Evolutionary conservation across 805 yeast genomes (phyloP), one percentile per base, ranked within the genome.

Genomic region (Lipomyces sp.): DNA sequence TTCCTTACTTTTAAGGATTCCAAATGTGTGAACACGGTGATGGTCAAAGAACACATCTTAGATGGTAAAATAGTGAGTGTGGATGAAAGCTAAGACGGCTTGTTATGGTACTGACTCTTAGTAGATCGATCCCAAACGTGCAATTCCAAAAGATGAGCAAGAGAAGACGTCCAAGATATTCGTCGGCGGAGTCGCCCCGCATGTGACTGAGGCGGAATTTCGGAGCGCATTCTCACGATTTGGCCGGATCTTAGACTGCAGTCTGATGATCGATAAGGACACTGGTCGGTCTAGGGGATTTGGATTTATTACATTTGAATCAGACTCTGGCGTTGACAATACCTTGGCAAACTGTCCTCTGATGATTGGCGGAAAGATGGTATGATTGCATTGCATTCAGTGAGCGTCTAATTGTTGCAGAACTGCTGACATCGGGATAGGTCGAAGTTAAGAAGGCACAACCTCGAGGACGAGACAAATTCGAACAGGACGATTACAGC

Each of bases 261-360:
- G 93, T 80, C 85, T 94, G 72, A 94, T 94, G 99, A 85, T 94
- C 72, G 98, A 94, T 78, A 95, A 94, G 79, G 98, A 93, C 77
- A 90, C 98, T 3, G 98, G 98, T 66, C 86, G 96, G 75, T 92
- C 97, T 2, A 86, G 98, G 80, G 99, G 99, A 33, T 94, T 92
- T 78, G 99, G 99, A 0, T 94, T 94, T 78, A 92, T 94, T 70
- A 94, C 99, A 13, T 94, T 90, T 79, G 98, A 94, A 75, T 86
- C 96, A 24, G 96, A 97, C 30, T 93, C 89, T 57, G 97, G 97
- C 15, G 97, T 94, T 56, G 98, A 93, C 74, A 84, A 87, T 72
- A 96, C 91, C 63, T 87, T 95, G 63, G 89, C 87, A 65, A 89
- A 89, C 77, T 90, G 89, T 77, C 92, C 87, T 75, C 84, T 94